A percentile compares a stretch with the other conserved stretches of the same genome.
Conservation (phyloP, 202 grass and related monocot species). For the Zoysia matrella region DNA sequence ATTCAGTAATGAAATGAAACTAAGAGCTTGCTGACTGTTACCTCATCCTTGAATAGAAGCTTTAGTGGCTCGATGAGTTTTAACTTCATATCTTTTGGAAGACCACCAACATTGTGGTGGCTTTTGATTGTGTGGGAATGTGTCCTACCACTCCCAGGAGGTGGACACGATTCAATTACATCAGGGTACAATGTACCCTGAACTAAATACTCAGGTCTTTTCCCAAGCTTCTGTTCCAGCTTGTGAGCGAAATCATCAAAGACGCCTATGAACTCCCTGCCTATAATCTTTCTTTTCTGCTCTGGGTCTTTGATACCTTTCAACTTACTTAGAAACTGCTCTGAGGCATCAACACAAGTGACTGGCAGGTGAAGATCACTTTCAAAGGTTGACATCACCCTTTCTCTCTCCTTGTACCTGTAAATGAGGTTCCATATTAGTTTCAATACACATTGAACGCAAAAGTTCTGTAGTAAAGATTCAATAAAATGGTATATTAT, state of each 20-base stretch:
- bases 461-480: no score
- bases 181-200: no score
- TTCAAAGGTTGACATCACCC: no score
- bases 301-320: conserved; percentile 91
- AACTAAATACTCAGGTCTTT: conserved; percentile 70
- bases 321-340: conserved; percentile 80
- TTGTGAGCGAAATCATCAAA: conserved; percentile 90
- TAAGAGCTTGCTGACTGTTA: conserved; percentile 32
- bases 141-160: conserved; percentile 77
- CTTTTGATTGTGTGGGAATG: conserved; percentile 97
- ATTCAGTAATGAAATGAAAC: background rate
- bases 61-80: conserved; percentile 30
- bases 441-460: no score
- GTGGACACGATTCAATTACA: conserved; percentile 91
- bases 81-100: conserved; percentile 85
- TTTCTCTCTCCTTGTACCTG: no score
- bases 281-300: conserved; percentile 94
- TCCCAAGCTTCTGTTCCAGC: conserved; percentile 65
- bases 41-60: conserved; percentile 95
- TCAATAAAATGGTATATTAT: no score
- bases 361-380: no score
- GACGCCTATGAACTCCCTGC: conserved; percentile 78
- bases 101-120: conserved; percentile 93
- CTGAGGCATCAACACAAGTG: no score
- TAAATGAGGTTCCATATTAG: no score